Evolutionary conservation across 306 rosid species (phyloP).

Genomic region (Pyrus betulifolia): DNA sequence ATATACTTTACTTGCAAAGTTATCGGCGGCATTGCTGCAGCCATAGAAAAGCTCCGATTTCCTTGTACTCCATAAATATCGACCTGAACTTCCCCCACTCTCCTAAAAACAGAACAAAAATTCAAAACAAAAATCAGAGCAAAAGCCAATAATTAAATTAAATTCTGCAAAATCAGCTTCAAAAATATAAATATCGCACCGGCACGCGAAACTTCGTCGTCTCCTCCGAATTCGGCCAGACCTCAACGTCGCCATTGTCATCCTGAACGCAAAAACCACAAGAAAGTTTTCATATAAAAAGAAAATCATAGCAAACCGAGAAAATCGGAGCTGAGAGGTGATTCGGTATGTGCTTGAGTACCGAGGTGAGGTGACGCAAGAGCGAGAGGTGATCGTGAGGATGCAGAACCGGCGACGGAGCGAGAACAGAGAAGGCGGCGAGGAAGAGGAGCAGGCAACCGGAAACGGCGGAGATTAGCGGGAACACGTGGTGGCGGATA

Average conservation of each 20-base stretch:
- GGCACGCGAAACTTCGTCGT: conserved; percentile 28
- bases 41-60: conserved; percentile 39
- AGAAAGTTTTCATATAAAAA: neutral
- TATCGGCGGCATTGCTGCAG: conserved; percentile 51
- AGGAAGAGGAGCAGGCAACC: conserved; percentile 48
- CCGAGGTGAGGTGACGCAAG: conserved; percentile 7
- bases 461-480: conserved; percentile 46
- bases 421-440: conserved; percentile 34
- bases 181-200: neutral
- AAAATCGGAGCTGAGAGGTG: neutral
- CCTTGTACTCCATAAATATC: conserved; percentile 55
- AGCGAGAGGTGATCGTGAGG: conserved; percentile 19
- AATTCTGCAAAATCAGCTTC: neutral
- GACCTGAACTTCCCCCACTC: conserved; percentile 37
- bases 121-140: neutral
- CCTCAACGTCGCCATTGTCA: conserved; percentile 6
- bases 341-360: neutral
- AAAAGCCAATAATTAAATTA: neutral
- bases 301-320: neutral
- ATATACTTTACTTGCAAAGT: conserved; percentile 42
- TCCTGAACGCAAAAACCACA: conserved; percentile 13
- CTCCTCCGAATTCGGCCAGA: conserved; percentile 11
- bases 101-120: conserved; percentile 20
- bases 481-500: conserved; percentile 29
- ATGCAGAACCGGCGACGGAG: conserved; percentile 26